phyloP scores from a whole-genome alignment of 768 basidiomycete species.

The Lactarius quietus region DNA sequence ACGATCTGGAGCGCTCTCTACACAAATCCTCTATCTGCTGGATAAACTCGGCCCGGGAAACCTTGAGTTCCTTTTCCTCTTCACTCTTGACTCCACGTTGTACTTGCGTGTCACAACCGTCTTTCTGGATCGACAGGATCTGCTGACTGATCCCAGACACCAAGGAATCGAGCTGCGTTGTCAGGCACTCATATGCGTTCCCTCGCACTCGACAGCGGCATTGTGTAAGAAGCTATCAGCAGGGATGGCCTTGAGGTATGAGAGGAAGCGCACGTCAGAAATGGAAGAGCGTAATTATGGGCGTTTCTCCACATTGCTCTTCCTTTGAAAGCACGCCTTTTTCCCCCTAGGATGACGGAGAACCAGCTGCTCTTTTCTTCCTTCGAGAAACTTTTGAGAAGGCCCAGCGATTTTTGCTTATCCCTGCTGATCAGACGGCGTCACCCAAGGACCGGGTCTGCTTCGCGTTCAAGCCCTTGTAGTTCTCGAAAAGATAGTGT shows the following conservation, averaged over 20 bases:
- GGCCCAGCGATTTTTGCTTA: not conserved
- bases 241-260: not conserved
- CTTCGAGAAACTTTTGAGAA: constrained; percentile 1
- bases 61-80: not conserved
- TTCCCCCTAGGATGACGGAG: not conserved
- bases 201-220: not conserved
- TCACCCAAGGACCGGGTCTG: not conserved
- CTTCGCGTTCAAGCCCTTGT: not conserved
- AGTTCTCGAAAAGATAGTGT: constrained; percentile 2
- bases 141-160: not conserved
- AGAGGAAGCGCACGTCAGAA: constrained; percentile 20
- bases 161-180: not conserved
- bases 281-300: not conserved
- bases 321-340: not conserved
- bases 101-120: constrained; percentile 11
- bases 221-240: not conserved
- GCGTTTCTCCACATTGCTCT: constrained; percentile 7
- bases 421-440: not conserved
- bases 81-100: constrained; percentile 3
- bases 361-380: not conserved
- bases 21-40: constrained; percentile 2
- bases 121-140: constrained; percentile 16
- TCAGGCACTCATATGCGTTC: constrained; percentile 11
- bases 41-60: constrained; percentile 10
- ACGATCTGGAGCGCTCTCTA: constrained; percentile 15